Evolutionary conservation across 768 basidiomycete species (phyloP), one percentile per base, ranked within the genome.

Genomic region (Butyriboletus loyo): DNA sequence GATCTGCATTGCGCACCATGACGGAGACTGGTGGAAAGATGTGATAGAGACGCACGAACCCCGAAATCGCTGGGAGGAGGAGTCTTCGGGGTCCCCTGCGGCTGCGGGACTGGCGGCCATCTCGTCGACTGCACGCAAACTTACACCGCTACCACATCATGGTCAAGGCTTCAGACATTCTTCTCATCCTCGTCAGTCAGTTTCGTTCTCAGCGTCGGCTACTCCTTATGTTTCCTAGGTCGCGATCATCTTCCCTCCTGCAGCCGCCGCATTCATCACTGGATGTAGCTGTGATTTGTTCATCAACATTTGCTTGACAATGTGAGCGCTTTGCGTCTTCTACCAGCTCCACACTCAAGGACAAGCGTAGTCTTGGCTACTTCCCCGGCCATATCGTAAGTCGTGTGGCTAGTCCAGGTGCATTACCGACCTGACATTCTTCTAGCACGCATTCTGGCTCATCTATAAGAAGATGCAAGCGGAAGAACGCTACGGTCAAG

Each of bases 381-480:
- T 67, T 91, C 48, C 88, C 89, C 0, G 88, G 82, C 3, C 77
- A 74, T 52, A 67, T 82, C 41, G 80, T 79, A 44, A 53, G 77
- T 66, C 32, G 6, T 30, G n/a, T 13, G 3, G 19, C 30, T 15
- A 14, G 5, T 32, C 25, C 32, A 30, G 21, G 13, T 13, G 14
- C 15, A 24, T 40, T 35, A 27, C 35, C 50, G 32, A 43, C 17
- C 32, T 35, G 30, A 57, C 28, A 9, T 30, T 28, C 36, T 39
- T 32, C 6, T 47, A 82, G 81, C 90, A 93, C 64, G 87, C 89
- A 2, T 92, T 92, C 73, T 92, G 87, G 87, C 77, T 95, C 47
- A 92, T 93, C 51, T 92, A 92, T 74, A 86, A 79, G 79, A 88
- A 87, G 79, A 92, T 92, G 79, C 78, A 89, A 61, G 92, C 91